phyloP scores from a whole-genome alignment of 2,329 filamentous ascomycete species.

The Aspergillus calidoustus region DNA sequence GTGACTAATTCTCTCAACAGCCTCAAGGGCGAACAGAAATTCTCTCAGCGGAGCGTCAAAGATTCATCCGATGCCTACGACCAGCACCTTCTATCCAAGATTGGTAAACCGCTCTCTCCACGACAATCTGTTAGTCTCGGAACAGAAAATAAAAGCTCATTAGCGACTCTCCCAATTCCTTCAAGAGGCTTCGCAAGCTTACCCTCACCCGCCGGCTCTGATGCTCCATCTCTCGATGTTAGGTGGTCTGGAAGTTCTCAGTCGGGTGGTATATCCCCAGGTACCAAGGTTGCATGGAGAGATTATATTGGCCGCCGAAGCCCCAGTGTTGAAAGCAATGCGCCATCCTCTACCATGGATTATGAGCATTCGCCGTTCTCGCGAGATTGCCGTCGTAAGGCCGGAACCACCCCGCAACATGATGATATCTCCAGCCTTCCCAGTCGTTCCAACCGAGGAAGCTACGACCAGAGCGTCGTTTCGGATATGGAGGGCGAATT shows the following conservation, averaged over 20 bases:
- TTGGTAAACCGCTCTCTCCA: conserved; percentile 63
- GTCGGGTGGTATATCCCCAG: conserved; percentile 48
- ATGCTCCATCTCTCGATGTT: conserved; percentile 38
- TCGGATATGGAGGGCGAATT: conserved; percentile 52
- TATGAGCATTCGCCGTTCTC: conserved; percentile 44
- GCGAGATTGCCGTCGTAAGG: conserved; percentile 50
- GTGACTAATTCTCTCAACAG: conserved; percentile 38
- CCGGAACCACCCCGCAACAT: conserved; percentile 50
- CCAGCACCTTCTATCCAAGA: conserved; percentile 65
- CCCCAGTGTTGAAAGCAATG: conserved; percentile 49
- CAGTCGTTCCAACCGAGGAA: conserved; percentile 61
- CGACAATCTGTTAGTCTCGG: conserved; percentile 44
- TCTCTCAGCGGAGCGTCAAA: conserved; percentile 62
- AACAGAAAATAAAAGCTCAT: conserved; percentile 35
- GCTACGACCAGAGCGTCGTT: conserved; percentile 65
- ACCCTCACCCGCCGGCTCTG: conserved; percentile 38
- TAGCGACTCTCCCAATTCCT: conserved; percentile 40
- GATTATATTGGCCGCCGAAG: conserved; percentile 49
- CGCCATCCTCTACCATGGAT: conserved; percentile 45
- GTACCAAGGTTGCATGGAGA: conserved; percentile 45
- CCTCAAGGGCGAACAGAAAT: conserved; percentile 63
- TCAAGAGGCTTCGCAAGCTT: conserved; percentile 38
- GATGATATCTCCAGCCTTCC: conserved; percentile 58
- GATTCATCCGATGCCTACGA: conserved; percentile 66
- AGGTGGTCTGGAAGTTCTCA: conserved; percentile 47